Evolutionary conservation across 352 stramenopile genomes (phyloP).

Genomic region (Blastocystis sp.): DNA sequence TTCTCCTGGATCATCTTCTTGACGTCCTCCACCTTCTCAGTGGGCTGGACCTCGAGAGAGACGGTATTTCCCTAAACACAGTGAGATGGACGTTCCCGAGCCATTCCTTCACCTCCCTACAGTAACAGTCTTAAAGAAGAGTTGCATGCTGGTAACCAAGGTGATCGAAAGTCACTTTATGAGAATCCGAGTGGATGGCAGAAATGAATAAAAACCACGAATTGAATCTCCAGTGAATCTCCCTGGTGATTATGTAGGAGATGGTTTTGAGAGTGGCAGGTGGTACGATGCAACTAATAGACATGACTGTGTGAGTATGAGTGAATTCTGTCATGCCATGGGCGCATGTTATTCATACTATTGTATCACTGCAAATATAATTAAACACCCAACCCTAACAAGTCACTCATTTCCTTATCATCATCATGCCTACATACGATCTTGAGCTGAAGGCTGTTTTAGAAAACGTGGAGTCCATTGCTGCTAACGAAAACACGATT

Average conservation of each 20-base stretch:
- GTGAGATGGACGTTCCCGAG: neutral
- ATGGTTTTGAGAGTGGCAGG: too few species aligned
- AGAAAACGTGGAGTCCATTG: constrained; percentile 52
- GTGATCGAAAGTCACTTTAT: constrained; percentile 23
- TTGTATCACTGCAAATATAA: too few species aligned
- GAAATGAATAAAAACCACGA: neutral
- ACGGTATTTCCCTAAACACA: constrained; percentile 17
- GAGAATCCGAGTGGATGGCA: neutral
- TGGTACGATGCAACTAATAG: too few species aligned
- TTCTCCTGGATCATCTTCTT: constrained; percentile 54
- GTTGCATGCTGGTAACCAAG: constrained; percentile 23
- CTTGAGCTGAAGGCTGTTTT: constrained; percentile 17
- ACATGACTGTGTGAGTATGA: too few species aligned
- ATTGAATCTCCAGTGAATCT: neutral
- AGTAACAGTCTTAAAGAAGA: constrained; percentile 53
- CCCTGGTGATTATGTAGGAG: too few species aligned
- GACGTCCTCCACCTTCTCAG: constrained; percentile 11
- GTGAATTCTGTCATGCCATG: too few species aligned
- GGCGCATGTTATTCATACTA: too few species aligned
- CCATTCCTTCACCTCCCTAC: neutral
- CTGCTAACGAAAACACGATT: neutral
- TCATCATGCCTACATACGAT: constrained; percentile 1
- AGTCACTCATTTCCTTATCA: neutral
- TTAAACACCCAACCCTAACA: too few species aligned
- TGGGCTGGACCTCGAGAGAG: constrained; percentile 31